Conservation (phyloP, 2,329 filamentous ascomycete species). For the Pseudogymnoascus sp. region DNA sequence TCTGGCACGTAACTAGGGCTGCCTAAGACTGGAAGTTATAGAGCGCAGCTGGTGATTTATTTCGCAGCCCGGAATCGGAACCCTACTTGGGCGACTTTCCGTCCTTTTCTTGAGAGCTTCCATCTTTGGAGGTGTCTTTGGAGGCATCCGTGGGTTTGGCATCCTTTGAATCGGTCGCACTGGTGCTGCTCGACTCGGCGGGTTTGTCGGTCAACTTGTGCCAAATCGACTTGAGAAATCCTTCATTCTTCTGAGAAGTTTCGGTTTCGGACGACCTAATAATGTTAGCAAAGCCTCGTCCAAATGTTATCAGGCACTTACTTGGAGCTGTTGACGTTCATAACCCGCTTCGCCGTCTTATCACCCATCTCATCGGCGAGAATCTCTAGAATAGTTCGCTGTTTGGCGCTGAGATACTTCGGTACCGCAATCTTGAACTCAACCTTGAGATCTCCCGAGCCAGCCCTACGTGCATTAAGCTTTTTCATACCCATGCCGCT, state of each 20-base stretch:
- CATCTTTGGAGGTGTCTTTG: background rate
- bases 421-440: constrained; percentile 96
- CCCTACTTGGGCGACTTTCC: constrained; percentile 20
- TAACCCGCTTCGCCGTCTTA: constrained; percentile 81
- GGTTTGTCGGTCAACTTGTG: constrained; percentile 75
- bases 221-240: constrained; percentile 90
- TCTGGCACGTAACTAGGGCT: background rate
- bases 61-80: constrained; percentile 8
- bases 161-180: constrained; percentile 10
- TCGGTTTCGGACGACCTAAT: constrained; percentile 6
- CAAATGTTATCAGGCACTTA: constrained; percentile 31
- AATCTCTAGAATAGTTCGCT: constrained; percentile 89
- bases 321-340: constrained; percentile 62
- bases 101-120: constrained; percentile 7
- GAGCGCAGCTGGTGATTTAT: background rate
- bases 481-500: constrained; percentile 91
- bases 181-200: constrained; percentile 7
- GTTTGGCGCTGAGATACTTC: constrained; percentile 84
- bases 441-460: constrained; percentile 75
- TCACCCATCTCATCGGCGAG: constrained; percentile 94
- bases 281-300: background rate
- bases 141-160: background rate
- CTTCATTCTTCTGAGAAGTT: constrained; percentile 64
- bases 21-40: background rate
- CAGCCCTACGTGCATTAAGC: constrained; percentile 57